These are phyloP conservation scores for Nakaseomyces sp. DNA, from an alignment of 1,139 yeast species.

Conservation along the genomic window DNA sequence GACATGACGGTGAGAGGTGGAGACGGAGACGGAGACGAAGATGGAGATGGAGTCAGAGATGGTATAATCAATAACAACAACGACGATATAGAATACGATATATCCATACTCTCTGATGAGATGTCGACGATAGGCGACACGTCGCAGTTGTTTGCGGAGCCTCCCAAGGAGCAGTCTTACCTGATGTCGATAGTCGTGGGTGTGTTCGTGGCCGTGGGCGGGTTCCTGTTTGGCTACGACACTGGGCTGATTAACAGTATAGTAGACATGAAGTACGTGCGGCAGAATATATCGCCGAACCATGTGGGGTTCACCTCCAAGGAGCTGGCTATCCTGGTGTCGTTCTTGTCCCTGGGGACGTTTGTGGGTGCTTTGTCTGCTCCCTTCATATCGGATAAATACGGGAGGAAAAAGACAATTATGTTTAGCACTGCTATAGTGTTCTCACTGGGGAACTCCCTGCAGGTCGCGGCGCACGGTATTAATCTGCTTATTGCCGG, in stretches of 20 bases:
- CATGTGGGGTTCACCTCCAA: conserved; percentile 42
- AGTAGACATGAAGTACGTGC: conserved; percentile 59
- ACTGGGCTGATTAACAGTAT: conserved; percentile 72
- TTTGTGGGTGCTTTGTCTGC: conserved; percentile 68
- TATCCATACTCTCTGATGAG: conserved; percentile 11
- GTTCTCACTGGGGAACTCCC: conserved; percentile 47
- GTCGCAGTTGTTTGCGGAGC: conserved; percentile 18
- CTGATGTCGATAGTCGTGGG: conserved; percentile 61
- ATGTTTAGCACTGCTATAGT: conserved; percentile 25
- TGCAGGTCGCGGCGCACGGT: conserved; percentile 50
- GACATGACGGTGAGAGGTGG: no score
- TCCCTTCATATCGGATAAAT: conserved; percentile 55
- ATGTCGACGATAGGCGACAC: conserved; percentile 14
- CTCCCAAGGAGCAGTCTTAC: conserved; percentile 41
- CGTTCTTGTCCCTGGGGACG: conserved; percentile 65
- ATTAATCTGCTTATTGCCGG: conserved; percentile 49
- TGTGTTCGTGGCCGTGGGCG: conserved; percentile 70
- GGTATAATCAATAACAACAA: no score
- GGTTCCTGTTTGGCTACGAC: conserved; percentile 75
- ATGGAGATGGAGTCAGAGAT: conserved; percentile 6
- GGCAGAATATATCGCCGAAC: conserved; percentile 43
- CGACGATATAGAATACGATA: conserved; percentile 9
- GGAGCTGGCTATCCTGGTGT: conserved; percentile 62
- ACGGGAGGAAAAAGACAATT: conserved; percentile 38
- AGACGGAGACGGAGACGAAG: no score